Evolutionary conservation across 768 basidiomycete species (phyloP).

Genomic region (Rhizopogon vinicolor): DNA sequence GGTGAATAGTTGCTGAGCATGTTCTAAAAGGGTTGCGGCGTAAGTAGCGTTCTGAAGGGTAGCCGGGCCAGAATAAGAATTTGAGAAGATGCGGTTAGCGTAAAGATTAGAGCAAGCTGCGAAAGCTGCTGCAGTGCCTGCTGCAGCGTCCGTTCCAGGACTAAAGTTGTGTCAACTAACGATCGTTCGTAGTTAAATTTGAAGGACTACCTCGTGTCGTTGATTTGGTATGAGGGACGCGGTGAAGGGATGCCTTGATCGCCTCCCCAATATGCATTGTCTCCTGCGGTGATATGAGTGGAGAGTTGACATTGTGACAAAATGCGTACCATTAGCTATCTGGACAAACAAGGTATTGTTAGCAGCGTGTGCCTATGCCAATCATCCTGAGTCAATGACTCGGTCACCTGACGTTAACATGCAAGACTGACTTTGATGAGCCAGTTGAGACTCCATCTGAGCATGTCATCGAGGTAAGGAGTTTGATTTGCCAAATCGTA

Average conservation of each 20-base stretch:
- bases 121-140: constrained; percentile 82
- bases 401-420: neutral
- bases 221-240: constrained; percentile 76
- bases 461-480: constrained; percentile 84
- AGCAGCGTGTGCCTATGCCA: constrained; percentile 69
- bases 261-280: constrained; percentile 87
- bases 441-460: constrained; percentile 92
- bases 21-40: constrained; percentile 60
- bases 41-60: constrained; percentile 72
- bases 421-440: constrained; percentile 66
- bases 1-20: constrained; percentile 70
- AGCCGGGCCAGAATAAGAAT: constrained; percentile 53
- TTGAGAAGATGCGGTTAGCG: constrained; percentile 50
- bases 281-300: constrained; percentile 30
- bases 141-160: constrained; percentile 89
- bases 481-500: constrained; percentile 87
- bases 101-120: constrained; percentile 84
- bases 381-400: neutral
- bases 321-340: constrained; percentile 55
- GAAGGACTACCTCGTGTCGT: constrained; percentile 45
- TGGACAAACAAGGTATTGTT: constrained; percentile 72
- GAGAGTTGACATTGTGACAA: constrained; percentile 1
- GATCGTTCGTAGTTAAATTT: neutral
- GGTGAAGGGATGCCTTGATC: constrained; percentile 72
- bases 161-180: constrained; percentile 18